Percentiles rank a stretch among this genome's conserved stretches.
These are phyloP conservation scores for Meripilus lineatus DNA, from an alignment of 1,284 basidiomycete genomes.

Conservation along the genomic window DNA sequence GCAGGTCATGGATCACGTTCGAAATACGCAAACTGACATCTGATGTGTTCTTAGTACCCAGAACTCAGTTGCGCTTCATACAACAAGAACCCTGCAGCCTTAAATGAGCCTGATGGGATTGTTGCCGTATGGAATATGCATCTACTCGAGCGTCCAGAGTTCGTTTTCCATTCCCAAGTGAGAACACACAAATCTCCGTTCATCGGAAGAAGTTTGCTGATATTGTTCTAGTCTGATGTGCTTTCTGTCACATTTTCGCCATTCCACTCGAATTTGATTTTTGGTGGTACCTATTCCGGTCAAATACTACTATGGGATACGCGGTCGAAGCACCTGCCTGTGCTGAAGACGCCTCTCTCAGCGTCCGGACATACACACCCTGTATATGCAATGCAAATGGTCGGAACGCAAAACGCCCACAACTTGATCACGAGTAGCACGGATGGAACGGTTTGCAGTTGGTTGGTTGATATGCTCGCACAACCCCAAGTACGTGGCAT, in stretches of 20 bases:
- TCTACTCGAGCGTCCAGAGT: conserved; percentile 91
- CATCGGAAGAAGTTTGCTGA: conserved; percentile 11
- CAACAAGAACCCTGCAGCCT: conserved; percentile 88
- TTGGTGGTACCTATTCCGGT: conserved; percentile 97
- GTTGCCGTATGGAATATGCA: conserved; percentile 98
- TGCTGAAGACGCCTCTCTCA: conserved; percentile 93
- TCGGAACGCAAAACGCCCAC: conserved; percentile 97
- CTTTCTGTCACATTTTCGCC: conserved; percentile 95
- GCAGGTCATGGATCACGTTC: background rate
- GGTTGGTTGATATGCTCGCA: conserved; percentile 98
- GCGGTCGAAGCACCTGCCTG: conserved; percentile 91
- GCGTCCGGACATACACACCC: conserved; percentile 97
- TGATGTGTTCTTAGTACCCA: conserved; percentile 63
- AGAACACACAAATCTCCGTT: background rate
- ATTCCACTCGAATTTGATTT: conserved; percentile 95
- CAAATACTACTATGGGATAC: conserved; percentile 99
- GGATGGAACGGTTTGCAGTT: conserved; percentile 95
- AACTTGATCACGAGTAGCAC: conserved; percentile 94
- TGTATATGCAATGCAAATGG: conserved; percentile 95
- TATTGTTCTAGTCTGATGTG: conserved; percentile 87
- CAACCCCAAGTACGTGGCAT: conserved; percentile 73
- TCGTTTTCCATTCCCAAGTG: conserved; percentile 96
- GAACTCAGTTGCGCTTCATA: conserved; percentile 95
- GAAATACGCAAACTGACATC: conserved; percentile 3
- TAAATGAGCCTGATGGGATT: conserved; percentile 94